A percentile compares a stretch with the other conserved stretches of the same genome.
Conservation (phyloP, 495 filamentous ascomycete genomes). For the Lasiosphaeris hirsuta region DNA sequence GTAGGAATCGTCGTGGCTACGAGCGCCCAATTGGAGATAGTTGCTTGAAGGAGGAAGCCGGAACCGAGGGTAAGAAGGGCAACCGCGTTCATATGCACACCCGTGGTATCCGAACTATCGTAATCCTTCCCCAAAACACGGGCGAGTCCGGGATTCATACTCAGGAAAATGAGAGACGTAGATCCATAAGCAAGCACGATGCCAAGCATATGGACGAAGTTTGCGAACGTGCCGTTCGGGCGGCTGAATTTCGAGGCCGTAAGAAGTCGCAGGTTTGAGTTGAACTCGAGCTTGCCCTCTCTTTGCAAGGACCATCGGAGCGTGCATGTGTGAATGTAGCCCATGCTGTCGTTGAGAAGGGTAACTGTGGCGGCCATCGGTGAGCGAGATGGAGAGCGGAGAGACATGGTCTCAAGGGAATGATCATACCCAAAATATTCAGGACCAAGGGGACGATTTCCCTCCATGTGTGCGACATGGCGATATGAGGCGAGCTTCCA, state of each 20-base stretch:
- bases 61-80: constrained; percentile 34
- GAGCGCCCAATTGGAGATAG: constrained; percentile 36
- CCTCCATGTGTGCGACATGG: constrained; percentile 21
- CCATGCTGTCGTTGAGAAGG: constrained; percentile 36
- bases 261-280: constrained; percentile 43
- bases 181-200: constrained; percentile 37
- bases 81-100: constrained; percentile 30
- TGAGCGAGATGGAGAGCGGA: neutral
- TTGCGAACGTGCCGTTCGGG: constrained; percentile 31
- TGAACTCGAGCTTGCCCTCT: constrained; percentile 40
- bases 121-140: constrained; percentile 13
- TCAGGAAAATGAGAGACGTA: constrained; percentile 37
- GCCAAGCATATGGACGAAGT: constrained; percentile 26
- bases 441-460: constrained; percentile 24
- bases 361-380: constrained; percentile 21
- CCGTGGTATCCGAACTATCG: constrained; percentile 12
- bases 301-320: constrained; percentile 43
- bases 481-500: constrained; percentile 15
- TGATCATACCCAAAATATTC: constrained; percentile 27
- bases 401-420: neutral
- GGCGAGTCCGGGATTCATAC: constrained; percentile 27
- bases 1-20: constrained; percentile 25
- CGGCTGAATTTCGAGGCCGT: constrained; percentile 22
- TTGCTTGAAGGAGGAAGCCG: constrained; percentile 34
- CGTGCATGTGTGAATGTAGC: constrained; percentile 38